Percentiles rank a stretch among this genome's conserved stretches.
Conservation (phyloP, 441 rosid genomes). For the Viola pubescens region DNA sequence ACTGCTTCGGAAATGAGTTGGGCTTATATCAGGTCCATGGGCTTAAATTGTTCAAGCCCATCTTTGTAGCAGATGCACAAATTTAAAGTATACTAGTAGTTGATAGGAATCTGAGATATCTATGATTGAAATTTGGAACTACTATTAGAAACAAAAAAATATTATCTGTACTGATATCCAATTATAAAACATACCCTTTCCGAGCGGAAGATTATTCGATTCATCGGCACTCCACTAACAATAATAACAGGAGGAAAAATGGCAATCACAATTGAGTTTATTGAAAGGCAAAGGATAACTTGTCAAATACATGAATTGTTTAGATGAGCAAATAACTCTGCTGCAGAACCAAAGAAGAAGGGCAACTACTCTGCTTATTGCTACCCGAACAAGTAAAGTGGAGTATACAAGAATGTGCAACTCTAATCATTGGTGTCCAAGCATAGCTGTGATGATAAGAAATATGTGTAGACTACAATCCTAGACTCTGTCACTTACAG, state of each 20-base stretch:
- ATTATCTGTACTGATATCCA: too few species aligned
- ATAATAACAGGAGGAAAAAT: background rate
- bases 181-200: too few species aligned
- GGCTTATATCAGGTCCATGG: too few species aligned
- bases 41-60: too few species aligned
- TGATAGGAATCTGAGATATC: too few species aligned
- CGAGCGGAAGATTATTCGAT: too few species aligned
- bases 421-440: slow-evolving; percentile 18
- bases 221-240: too few species aligned
- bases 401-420: slow-evolving; percentile 26
- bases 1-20: too few species aligned
- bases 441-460: slow-evolving; percentile 17
- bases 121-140: too few species aligned
- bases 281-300: slow-evolving; percentile 7
- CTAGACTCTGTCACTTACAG: slow-evolving; percentile 19
- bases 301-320: slow-evolving; percentile 17
- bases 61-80: too few species aligned
- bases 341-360: background rate
- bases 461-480: slow-evolving; percentile 10
- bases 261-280: slow-evolving; percentile 14
- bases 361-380: slow-evolving; percentile 12
- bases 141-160: too few species aligned
- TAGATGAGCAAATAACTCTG: slow-evolving; percentile 10
- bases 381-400: background rate
- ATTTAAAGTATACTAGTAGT: too few species aligned